Base-by-base conservation (phyloP, 179 eudicot genomes). In the Patellifolia procumbens region DNA sequence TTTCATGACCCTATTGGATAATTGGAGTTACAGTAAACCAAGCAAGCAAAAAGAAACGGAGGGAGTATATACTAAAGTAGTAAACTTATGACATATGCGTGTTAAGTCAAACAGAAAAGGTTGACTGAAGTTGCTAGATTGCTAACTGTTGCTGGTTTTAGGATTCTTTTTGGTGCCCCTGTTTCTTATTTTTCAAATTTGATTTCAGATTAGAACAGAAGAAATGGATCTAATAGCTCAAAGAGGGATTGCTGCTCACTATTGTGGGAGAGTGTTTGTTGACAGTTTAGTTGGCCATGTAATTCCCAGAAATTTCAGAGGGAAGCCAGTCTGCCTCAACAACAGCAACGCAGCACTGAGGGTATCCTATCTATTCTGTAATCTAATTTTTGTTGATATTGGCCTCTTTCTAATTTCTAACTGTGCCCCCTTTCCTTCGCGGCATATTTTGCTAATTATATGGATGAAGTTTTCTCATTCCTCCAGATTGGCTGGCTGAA, bases 191-290 rank as follows among this genome's bases (percentile, higher is more conserved):
- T 46, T 71, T 29, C 39, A 13, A 45, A 34, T 46, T 8, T 55
- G 9, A 2, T 59, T 73, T 56, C 81, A 95, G 99, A 90, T 95
- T 77, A 86, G 99, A 81, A 95, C 99, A 70, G 99, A 95, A 88
- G 99, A 95, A 80, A 95, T 95, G 99, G 93, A 95, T 84, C 78
- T 95, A 76, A 92, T 95, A 76, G 99, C 97, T 64, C 91, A 88
- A 79, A 90, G 99, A 83, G 99, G 99, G 75, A 95, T 95, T 83
- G 99, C 99, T 77, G 90, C 97, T 76, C 97, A 91, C 71, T 95
- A 95, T 64, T 91, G 99, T 81, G 97, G 99, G 74, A 90, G 87
- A 84, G 88, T 61, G 61, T 62, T 83, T 68, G 86, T 83, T 74
- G 88, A 87, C 71, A 89, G 91, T 72, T 74, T 89, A 78, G 82